These are phyloP conservation scores for Apiosordaria backusii DNA, from an alignment of 495 filamentous ascomycete species.

Conservation along the genomic window DNA sequence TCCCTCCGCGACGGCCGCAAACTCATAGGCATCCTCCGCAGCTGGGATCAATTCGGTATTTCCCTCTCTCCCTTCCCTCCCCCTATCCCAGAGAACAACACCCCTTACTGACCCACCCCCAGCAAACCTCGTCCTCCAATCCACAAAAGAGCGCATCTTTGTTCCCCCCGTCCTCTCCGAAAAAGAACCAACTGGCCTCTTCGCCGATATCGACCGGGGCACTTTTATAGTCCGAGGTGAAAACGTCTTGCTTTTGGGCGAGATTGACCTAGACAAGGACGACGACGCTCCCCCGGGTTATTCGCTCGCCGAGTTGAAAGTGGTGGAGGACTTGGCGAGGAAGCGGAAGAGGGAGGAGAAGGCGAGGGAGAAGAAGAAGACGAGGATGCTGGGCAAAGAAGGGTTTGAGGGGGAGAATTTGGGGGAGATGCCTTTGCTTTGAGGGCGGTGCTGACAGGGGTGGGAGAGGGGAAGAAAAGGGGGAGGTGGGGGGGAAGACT, in stretches of 20 bases:
- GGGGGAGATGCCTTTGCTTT: constrained; percentile 69
- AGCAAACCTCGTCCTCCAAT: constrained; percentile 94
- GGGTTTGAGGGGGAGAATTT: constrained; percentile 87
- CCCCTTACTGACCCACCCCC: constrained; percentile 6
- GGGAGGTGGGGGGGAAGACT: background rate
- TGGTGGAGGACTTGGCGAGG: constrained; percentile 70
- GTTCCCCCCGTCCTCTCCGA: constrained; percentile 41
- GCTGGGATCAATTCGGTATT: constrained; percentile 97
- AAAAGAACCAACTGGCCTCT: constrained; percentile 45
- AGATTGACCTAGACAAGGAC: constrained; percentile 95
- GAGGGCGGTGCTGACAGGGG: constrained; percentile 6
- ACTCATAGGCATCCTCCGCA: constrained; percentile 84
- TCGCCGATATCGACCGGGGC: constrained; percentile 76
- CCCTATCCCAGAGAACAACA: background rate
- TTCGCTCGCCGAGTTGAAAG: constrained; percentile 60
- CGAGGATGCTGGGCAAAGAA: constrained; percentile 63
- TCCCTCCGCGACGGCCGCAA: constrained; percentile 90
- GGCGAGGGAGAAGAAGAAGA: constrained; percentile 62
- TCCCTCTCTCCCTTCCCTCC: background rate
- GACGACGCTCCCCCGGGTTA: constrained; percentile 75
- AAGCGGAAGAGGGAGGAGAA: constrained; percentile 65
- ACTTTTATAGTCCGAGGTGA: constrained; percentile 89
- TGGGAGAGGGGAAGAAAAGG: background rate
- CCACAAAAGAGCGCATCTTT: constrained; percentile 83
- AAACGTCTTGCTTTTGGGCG: constrained; percentile 86